These are phyloP conservation scores for Hamamelis virginiana DNA, from an alignment of 164 flowering plant species.

Conservation along the genomic window DNA sequence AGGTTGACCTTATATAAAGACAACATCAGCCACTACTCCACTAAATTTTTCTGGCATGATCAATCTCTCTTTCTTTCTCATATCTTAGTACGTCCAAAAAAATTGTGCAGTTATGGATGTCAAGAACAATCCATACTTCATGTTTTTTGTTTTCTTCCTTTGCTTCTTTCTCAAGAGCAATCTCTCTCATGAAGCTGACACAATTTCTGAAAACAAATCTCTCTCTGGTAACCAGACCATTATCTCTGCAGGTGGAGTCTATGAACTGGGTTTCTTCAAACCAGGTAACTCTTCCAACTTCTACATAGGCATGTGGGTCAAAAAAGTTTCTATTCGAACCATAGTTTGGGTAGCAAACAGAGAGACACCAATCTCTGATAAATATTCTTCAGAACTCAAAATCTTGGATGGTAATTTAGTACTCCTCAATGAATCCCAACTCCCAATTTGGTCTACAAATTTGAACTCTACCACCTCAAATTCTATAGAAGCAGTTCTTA, in stretches of 20 bases:
- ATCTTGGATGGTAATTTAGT: slow-evolving; percentile 56
- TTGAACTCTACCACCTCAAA: slow-evolving; percentile 19
- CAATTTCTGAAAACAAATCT: slow-evolving; percentile 34
- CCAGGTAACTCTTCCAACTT: slow-evolving; percentile 61
- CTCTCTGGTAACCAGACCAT: slow-evolving; percentile 57
- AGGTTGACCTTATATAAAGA: no score
- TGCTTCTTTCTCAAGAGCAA: slow-evolving; percentile 10
- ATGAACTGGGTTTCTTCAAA: slow-evolving; percentile 56
- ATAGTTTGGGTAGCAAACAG: slow-evolving; percentile 71
- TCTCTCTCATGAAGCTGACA: slow-evolving; percentile 32
- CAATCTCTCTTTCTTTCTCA: no score
- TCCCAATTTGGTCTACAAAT: slow-evolving; percentile 62
- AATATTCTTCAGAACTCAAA: slow-evolving; percentile 28
- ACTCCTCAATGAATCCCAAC: slow-evolving; percentile 36
- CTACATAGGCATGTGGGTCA: slow-evolving; percentile 63
- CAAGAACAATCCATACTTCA: slow-evolving; percentile 1
- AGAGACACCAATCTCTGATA: slow-evolving; percentile 45
- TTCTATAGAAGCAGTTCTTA: slow-evolving; percentile 38
- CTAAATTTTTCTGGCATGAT: no score
- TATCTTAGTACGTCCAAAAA: no score
- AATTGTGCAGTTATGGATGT: slow-evolving; percentile 7
- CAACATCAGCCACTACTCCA: no score
- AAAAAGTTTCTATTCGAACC: slow-evolving; percentile 24
- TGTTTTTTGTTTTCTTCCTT: slow-evolving; percentile 14
- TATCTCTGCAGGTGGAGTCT: slow-evolving; percentile 41